These are phyloP conservation scores for Lactifluus pinguis DNA, from an alignment of 768 basidiomycete genomes.

Conservation along the genomic window DNA sequence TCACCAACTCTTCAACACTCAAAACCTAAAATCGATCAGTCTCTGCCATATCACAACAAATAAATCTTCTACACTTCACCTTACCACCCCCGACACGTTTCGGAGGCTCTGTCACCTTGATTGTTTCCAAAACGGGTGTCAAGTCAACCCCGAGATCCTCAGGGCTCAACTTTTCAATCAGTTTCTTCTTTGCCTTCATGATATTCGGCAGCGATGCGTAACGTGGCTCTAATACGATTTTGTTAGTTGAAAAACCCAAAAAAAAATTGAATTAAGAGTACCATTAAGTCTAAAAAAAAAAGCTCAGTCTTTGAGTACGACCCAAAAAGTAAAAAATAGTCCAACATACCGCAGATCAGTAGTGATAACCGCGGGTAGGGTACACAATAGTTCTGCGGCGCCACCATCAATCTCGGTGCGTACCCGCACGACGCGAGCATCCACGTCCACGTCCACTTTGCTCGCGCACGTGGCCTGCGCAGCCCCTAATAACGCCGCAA, in stretches of 20 bases:
- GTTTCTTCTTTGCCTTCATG: constrained; percentile 99
- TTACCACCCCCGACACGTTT: constrained; percentile 88
- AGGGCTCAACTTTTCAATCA: constrained; percentile 72
- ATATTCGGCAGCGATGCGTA: constrained; percentile 97
- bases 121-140: constrained; percentile 69
- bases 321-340: no score
- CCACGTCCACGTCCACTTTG: constrained; percentile 64
- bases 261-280: constrained; percentile 25
- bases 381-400: constrained; percentile 68
- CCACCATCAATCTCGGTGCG: constrained; percentile 94
- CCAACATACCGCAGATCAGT: constrained; percentile 78
- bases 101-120: constrained; percentile 86
- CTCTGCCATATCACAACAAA: not conserved
- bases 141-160: constrained; percentile 79
- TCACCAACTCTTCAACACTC: constrained; percentile 82
- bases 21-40: constrained; percentile 41
- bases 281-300: constrained; percentile 56
- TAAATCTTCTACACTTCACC: constrained; percentile 32
- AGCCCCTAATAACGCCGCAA: constrained; percentile 88
- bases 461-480: constrained; percentile 94
- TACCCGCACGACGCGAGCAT: constrained; percentile 56
- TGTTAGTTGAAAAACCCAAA: not conserved
- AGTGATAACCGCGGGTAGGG: constrained; percentile 78
- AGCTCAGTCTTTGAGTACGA: not conserved
- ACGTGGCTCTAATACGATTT: constrained; percentile 62